Evolutionary conservation across 768 basidiomycete species (phyloP), one percentile per base, ranked within the genome.

Genomic region (Tulasnella sp.): DNA sequence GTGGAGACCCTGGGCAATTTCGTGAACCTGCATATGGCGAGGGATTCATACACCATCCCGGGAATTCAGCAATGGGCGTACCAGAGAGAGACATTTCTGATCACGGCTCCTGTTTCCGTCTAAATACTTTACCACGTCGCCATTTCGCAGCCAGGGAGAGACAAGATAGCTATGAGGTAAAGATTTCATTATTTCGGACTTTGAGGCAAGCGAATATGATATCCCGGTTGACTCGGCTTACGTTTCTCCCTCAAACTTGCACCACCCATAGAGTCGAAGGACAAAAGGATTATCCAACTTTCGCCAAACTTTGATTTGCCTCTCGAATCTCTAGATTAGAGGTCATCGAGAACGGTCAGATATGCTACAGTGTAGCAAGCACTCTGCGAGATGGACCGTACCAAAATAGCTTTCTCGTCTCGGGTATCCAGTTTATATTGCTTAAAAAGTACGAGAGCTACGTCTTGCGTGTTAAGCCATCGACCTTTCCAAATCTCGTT

Each of bases 401-500:
- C 64, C 14, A 24, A 14, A 37, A 58, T 40, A 5, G 4, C 34
- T 34, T 50, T 41, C 34, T 31, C 54, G 14, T 69, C 42, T 46
- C 41, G 12, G 7, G 22, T 37, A 14, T n/a, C 58, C 31, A 31
- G 20, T 44, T 69, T 54, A 14, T 37, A 41, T 41, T 54, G 69
- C 16, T 64, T 40, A 42, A 18, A 44, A 22, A 79, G 20, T 50
- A 74, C 73, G 31, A 79, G 31, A 6, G 69, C 78, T 37, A 79
- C 78, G 22, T 46, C n/a, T 31, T 44, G n/a, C 72, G 73, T 74
- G 60, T 58, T 69, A 5, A 79, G 42, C 69, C 72, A 79, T 28
- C 41, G n/a, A 41, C 78, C 78, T 48, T 79, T 79, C 69, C 72
- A 79, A 22, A 72, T 69, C 2, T 79, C 78, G 69, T 79, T 74